Conservation (phyloP, 164 flowering plant species). For the Aristolochia fimbriata region DNA sequence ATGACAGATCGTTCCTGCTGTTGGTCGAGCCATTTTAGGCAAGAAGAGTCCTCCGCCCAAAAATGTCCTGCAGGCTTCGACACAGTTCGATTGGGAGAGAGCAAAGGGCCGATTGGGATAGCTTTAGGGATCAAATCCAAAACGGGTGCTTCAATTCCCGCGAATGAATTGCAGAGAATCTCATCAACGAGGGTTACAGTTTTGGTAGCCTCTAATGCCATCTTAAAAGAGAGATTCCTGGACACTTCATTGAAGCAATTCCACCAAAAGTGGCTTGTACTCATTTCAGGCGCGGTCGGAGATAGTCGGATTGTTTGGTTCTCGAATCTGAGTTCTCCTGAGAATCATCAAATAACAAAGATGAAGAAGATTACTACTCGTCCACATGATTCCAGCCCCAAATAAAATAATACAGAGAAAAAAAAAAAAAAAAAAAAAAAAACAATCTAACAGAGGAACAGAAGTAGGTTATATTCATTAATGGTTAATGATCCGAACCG, state of each 20-base stretch:
- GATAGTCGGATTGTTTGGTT: neutral
- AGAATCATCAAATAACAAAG: no score
- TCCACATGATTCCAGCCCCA: no score
- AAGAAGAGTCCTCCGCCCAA: slow-evolving; percentile 1
- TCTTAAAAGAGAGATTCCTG: neutral
- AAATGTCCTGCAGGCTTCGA: neutral
- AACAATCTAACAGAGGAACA: no score
- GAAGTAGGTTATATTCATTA: neutral
- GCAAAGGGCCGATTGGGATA: neutral
- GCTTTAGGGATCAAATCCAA: neutral
- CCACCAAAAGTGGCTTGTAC: neutral
- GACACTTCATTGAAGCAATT: neutral
- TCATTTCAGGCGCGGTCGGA: neutral
- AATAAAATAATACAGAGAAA: no score
- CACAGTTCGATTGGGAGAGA: neutral
- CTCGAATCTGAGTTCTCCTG: neutral
- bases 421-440: no score
- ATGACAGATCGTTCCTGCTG: neutral
- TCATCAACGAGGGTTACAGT: neutral
- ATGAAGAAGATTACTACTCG: no score
- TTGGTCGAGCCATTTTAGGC: slow-evolving; percentile 1
- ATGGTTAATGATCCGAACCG: slow-evolving; percentile 3
- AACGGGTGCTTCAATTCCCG: neutral
- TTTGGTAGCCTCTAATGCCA: neutral
- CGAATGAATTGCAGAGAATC: neutral